Percentiles rank a stretch among this genome's conserved stretches.
phyloP scores from a whole-genome alignment of 2,329 filamentous ascomycete species.

The Epichloe aotearoae region DNA sequence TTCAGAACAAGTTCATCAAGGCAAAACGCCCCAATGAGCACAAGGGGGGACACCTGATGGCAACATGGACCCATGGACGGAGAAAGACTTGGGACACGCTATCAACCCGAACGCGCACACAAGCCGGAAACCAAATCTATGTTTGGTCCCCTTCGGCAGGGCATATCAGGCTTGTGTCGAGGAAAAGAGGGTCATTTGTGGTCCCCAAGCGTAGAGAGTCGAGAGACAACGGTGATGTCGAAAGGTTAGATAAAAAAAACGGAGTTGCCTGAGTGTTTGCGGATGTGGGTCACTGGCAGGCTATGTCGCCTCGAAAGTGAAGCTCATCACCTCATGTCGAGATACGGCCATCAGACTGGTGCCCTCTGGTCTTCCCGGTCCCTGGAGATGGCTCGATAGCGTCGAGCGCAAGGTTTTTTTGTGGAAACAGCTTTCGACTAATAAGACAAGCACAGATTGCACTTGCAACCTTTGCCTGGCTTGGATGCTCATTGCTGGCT shows the following conservation, averaged over 20 bases:
- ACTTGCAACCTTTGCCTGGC: not conserved
- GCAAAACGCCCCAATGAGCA: not conserved
- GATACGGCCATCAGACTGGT: not conserved
- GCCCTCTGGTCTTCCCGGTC: not conserved
- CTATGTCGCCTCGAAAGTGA: not conserved
- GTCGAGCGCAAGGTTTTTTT: not conserved
- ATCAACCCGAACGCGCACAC: not conserved
- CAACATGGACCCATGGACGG: not conserved
- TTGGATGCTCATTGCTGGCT: not conserved
- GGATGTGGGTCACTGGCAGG: not conserved
- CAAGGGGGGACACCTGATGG: not conserved
- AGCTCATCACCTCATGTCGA: not conserved
- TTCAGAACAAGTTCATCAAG: not conserved
- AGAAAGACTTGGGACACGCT: not conserved
- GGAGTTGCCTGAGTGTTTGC: not conserved
- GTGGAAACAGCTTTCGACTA: not conserved
- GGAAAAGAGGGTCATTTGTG: constrained; percentile 7
- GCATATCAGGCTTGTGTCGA: not conserved
- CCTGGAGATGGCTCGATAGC: not conserved
- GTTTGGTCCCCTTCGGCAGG: constrained; percentile 1
- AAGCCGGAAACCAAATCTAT: constrained; percentile 2
- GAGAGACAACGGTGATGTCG: not conserved
- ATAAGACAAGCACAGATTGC: not conserved
- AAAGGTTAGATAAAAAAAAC: not conserved
- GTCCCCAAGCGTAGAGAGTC: not conserved